These are phyloP conservation scores for Ophiorrhiza pumila DNA, from an alignment of 257 asterid genomes.

Conservation along the genomic window DNA sequence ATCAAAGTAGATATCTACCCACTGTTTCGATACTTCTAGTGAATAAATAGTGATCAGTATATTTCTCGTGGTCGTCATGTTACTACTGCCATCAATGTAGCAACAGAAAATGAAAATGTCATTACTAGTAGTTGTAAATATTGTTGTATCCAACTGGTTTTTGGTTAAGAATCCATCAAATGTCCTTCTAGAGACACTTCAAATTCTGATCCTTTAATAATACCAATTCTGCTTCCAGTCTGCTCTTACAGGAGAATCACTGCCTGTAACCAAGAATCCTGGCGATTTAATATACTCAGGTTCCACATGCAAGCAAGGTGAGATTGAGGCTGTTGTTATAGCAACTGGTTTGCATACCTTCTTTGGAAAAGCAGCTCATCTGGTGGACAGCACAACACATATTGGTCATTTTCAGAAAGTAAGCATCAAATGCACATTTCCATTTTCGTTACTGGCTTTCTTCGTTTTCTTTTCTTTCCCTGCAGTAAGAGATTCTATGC, in stretches of 20 bases:
- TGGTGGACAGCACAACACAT: slow-evolving; percentile 39
- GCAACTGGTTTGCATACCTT: slow-evolving; percentile 42
- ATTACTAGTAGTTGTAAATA: background rate
- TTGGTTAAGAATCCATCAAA: background rate
- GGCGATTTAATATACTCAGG: slow-evolving; percentile 37
- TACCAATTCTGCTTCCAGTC: slow-evolving; percentile 20
- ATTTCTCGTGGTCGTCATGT: background rate
- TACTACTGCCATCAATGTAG: background rate
- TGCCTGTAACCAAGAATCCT: slow-evolving; percentile 40
- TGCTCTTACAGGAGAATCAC: slow-evolving; percentile 44
- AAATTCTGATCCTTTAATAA: background rate
- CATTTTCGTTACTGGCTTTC: background rate
- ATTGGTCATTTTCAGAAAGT: slow-evolving; percentile 40
- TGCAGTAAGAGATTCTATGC: background rate
- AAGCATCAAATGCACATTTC: background rate
- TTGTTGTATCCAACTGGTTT: background rate
- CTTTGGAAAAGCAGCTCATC: slow-evolving; percentile 45
- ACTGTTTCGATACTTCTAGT: background rate
- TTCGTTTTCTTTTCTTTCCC: background rate
- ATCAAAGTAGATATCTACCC: background rate
- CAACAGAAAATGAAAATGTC: background rate
- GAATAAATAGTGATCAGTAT: background rate
- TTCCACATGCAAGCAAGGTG: slow-evolving; percentile 42
- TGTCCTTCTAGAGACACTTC: background rate
- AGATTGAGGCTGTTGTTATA: slow-evolving; percentile 40